A percentile compares a stretch with the other conserved stretches of the same genome.
These are phyloP conservation scores for Suillus paluster DNA, from an alignment of 768 basidiomycete species.

Conservation along the genomic window DNA sequence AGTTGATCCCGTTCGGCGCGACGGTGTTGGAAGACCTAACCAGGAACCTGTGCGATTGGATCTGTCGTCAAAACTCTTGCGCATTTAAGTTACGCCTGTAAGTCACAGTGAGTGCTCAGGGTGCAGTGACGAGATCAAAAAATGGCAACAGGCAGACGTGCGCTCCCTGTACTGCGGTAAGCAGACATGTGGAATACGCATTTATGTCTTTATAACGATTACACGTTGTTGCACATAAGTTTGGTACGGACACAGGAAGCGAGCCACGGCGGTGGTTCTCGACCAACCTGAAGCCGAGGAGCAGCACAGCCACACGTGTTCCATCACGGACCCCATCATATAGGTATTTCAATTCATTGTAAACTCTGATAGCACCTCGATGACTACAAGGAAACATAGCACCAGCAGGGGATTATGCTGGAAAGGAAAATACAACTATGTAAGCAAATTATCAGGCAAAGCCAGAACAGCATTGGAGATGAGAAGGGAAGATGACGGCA, in stretches of 20 bases:
- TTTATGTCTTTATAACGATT: constrained; percentile 15
- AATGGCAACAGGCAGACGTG: constrained; percentile 8
- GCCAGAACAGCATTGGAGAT: not conserved
- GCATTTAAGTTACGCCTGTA: constrained; percentile 5
- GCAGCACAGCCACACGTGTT: constrained; percentile 11
- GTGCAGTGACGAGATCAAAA: constrained; percentile 1
- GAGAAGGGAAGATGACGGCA: no score
- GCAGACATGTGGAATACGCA: constrained; percentile 35
- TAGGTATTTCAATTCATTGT: not conserved
- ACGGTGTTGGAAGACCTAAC: not conserved
- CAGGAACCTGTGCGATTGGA: constrained; percentile 5
- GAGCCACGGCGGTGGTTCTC: constrained; percentile 2
- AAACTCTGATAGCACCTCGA: not conserved
- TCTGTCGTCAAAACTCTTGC: constrained; percentile 4
- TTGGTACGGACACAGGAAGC: constrained; percentile 7
- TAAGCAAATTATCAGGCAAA: not conserved
- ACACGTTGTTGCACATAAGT: constrained; percentile 7
- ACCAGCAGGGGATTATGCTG: not conserved
- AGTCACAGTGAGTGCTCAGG: constrained; percentile 1
- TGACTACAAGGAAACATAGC: not conserved
- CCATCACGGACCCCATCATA: not conserved
- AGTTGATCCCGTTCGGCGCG: not conserved
- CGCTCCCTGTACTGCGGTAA: not conserved
- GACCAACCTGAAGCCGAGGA: constrained; percentile 7
- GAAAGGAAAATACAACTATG: not conserved